These are phyloP conservation scores for Beauveria scarabaeidicola DNA, from an alignment of 2,329 filamentous ascomycete genomes.

Conservation along the genomic window DNA sequence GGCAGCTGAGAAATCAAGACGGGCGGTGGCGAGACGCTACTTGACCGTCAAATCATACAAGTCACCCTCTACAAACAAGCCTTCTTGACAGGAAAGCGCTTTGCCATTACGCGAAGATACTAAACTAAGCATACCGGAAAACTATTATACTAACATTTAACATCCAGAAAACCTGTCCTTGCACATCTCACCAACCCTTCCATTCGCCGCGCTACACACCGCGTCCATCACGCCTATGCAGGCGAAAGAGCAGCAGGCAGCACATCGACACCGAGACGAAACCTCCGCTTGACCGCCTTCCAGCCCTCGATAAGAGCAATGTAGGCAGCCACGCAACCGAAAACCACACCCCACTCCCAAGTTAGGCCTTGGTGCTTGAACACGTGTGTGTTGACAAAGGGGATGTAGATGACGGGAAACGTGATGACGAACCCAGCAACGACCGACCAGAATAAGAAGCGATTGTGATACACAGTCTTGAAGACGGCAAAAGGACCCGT, in stretches of 20 bases:
- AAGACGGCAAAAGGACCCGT: constrained; percentile 41
- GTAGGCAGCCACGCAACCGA: constrained; percentile 50
- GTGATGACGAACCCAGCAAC: constrained; percentile 50
- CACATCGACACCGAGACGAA: constrained; percentile 26
- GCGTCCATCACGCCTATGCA: not conserved
- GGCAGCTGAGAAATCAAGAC: no score
- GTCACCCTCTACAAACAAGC: not conserved
- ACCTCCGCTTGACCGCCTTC: constrained; percentile 57
- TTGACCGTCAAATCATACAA: not conserved
- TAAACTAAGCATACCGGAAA: constrained; percentile 12
- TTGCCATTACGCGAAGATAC: constrained; percentile 12
- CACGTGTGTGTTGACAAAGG: constrained; percentile 54
- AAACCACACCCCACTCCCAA: constrained; percentile 67
- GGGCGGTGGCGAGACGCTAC: no score
- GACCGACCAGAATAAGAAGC: constrained; percentile 58
- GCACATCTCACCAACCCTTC: not conserved
- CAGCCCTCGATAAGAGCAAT: constrained; percentile 56
- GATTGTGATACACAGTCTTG: constrained; percentile 58
- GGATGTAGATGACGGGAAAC: constrained; percentile 60
- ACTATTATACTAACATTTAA: constrained; percentile 10
- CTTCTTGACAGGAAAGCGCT: constrained; percentile 11
- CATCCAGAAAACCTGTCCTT: constrained; percentile 11
- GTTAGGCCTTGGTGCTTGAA: constrained; percentile 61
- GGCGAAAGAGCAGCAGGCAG: constrained; percentile 11
- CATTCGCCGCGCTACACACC: not conserved